A percentile compares a stretch with the other conserved stretches of the same genome.
These are phyloP conservation scores for Colletotrichum sp. DNA, from an alignment of 2,329 filamentous ascomycete species.

Conservation along the genomic window DNA sequence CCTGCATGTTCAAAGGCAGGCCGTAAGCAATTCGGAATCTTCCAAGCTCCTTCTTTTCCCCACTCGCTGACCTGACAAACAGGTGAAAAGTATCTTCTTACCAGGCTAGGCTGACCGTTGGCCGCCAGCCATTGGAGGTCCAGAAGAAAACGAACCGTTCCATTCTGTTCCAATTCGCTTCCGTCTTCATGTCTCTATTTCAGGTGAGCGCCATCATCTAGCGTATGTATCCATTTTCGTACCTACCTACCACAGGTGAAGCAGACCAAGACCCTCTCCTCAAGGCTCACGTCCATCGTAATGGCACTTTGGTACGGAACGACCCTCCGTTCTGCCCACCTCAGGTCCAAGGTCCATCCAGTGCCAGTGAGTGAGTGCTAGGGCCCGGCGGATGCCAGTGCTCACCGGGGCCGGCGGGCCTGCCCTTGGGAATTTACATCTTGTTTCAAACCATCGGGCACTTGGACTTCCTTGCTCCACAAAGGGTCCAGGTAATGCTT, in stretches of 20 bases:
- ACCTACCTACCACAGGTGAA: neutral
- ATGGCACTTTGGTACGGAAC: neutral
- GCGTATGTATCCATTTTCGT: neutral
- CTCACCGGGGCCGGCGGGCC: neutral
- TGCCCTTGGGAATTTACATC: neutral
- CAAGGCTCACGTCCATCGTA: neutral
- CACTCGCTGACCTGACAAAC: neutral
- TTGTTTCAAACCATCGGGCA: constrained; percentile 15
- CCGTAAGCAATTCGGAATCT: neutral
- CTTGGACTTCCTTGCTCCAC: constrained; percentile 1
- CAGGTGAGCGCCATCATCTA: neutral
- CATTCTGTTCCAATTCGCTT: neutral
- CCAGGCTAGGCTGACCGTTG: neutral
- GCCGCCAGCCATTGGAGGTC: neutral
- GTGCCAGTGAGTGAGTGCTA: neutral
- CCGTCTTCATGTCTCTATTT: neutral
- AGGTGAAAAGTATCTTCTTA: neutral
- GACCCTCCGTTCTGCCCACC: neutral
- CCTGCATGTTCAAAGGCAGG: neutral
- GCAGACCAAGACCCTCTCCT: neutral
- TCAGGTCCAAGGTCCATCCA: neutral
- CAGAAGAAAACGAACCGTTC: neutral
- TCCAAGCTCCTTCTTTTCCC: neutral
- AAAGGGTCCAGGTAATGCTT: constrained; percentile 10
- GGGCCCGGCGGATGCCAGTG: neutral